Evolutionary conservation across 345 rosid species (phyloP), one percentile per base, ranked within the genome.

Genomic region (Rubroshorea leprosula): DNA sequence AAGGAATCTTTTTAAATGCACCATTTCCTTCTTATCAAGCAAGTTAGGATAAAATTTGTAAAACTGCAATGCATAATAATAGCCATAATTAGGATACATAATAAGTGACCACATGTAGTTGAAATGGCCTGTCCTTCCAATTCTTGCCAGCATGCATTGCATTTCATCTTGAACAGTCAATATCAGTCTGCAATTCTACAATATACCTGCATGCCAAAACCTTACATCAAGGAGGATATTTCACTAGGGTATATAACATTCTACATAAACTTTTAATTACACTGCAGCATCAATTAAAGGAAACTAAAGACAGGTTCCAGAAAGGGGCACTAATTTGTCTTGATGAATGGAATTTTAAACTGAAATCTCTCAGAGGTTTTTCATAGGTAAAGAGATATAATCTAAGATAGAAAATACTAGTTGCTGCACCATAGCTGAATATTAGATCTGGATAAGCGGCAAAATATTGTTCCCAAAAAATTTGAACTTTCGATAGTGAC

Each of bases 71-170:
- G 22, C 12, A 45, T 22, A 63, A 65, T 23, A 24, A 58, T 43
- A 49, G 61, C 55, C 23, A 49, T 43, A 19, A 49, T 29, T 44
- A n/a, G 84, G 81, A 83, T 89, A 93, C 97, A 93, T 64, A 89
- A 72, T 44, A 93, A 74, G 66, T 93, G 96, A 58, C 94, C 99
- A 46, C 97, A 93, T 13, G 94, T 87, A 39, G 99, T 89, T 63
- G 87, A 64, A 64, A 93, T 60, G 5, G 99, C 99, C 38, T 87
- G 85, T 55, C 95, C 96, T 69, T 89, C 96, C 74, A 93, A 65
- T 64, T 93, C 97, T 61, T 85, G 86, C 99, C 99, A 90, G 68
- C 99, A 93, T 0, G 89, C 87, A 23, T 89, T 89, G 89, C 99
- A 93, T 80, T 85, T 87, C 99, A 93, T 93, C 55, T 77, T 72